Evolutionary conservation across 306 rosid genomes (phyloP).

Genomic region (Acacia melanoxylon): DNA sequence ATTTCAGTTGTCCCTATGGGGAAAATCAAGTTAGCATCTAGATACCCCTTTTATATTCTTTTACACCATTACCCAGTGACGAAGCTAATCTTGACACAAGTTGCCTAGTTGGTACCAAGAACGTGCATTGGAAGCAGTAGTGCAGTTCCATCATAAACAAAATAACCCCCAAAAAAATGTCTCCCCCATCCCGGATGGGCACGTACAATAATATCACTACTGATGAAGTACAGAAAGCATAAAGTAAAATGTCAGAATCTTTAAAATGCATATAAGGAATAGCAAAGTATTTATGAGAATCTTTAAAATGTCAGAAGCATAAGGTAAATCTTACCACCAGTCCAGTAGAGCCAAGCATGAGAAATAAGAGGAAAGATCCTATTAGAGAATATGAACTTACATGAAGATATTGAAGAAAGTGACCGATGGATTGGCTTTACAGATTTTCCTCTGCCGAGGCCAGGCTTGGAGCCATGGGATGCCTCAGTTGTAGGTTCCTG

Average conservation of each 20-base stretch:
- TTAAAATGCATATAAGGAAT: background rate
- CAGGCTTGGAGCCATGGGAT: conserved; percentile 37
- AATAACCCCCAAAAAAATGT: background rate
- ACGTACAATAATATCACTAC: background rate
- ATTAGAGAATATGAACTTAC: conserved; percentile 50
- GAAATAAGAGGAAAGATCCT: conserved; percentile 10
- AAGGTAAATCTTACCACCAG: background rate
- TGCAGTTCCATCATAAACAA: background rate
- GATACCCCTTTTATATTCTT: conserved; percentile 2
- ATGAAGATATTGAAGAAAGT: conserved; percentile 46
- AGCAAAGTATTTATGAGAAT: background rate
- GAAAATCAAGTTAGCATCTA: background rate
- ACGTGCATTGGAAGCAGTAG: background rate
- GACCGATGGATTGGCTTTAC: conserved; percentile 39
- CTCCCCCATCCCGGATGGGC: background rate
- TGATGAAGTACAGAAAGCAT: background rate
- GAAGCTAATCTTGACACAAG: conserved; percentile 5
- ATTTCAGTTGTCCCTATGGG: background rate
- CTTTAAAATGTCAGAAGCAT: conserved; percentile 10
- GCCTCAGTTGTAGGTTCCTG: conserved; percentile 38
- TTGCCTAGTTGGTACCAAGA: conserved; percentile 3
- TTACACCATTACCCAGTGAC: background rate
- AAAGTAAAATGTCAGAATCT: no score
- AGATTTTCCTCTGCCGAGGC: conserved; percentile 39
- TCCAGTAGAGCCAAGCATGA: conserved; percentile 22